Base-by-base conservation (phyloP, 495 filamentous ascomycete genomes). In the Hypoxylon fuscum region DNA sequence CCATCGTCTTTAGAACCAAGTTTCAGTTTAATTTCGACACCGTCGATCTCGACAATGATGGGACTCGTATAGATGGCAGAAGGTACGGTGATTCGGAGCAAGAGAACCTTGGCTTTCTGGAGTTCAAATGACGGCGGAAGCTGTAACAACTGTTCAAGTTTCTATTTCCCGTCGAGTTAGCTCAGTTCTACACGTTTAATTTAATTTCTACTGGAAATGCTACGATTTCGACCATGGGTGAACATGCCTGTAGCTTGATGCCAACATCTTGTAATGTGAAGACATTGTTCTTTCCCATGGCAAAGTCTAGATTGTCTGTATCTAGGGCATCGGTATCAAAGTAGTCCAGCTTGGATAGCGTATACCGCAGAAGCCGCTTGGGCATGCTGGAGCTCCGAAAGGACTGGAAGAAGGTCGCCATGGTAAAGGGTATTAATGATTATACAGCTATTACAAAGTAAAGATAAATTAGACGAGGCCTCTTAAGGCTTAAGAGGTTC, bases 251-350 rank as follows among this genome's bases (percentile, higher is more conserved):
- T 45, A 90, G 66, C 65, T 87, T 86, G 37, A 97, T 72, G 2
- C 87, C 89, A 48, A 97, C 84, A 81, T 97, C 88, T 56, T 86
- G 82, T 38, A 96, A 83, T 71, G 96, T 92, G 27, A 96, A 79
- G 0, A 86, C 87, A 51, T 86, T 93, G 61, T 85, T 85, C 71
- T 86, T 86, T 0, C 93, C 93, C 75, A 88, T 83, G 18, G 85
- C 83, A 59, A 94, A 84, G 56, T 93, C 90, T 55, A 96, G 71
- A 56, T 90, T 89, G 43, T 93, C 90, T 22, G 88, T 79, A 62
- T 96, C 90, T 34, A 96, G 68, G 2, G 88, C 86, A 66, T 93
- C 85, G 22, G 88, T 88, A 66, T 97, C 93, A 21, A 97, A 81
- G 21, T 96, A 73, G 49, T 93, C 91, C 35, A 94, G 74, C 52